Conservation (phyloP, 768 basidiomycete genomes). For the Sporobolomyces pararoseus region DNA sequence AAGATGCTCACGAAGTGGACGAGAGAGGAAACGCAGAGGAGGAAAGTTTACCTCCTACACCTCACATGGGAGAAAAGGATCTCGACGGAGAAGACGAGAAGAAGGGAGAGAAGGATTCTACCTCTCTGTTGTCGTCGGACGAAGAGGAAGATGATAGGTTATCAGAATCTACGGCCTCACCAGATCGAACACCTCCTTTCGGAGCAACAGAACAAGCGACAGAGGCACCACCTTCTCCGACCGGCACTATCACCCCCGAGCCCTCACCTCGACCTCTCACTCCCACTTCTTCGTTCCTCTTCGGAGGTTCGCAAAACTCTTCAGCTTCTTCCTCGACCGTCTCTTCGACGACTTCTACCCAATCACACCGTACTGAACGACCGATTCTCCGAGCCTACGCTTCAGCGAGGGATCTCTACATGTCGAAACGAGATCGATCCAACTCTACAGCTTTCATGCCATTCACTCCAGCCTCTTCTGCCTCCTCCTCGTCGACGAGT, state of each 20-base stretch:
- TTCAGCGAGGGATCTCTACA: conserved; percentile 35
- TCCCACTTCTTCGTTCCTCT: conserved; percentile 2
- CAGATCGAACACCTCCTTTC: conserved; percentile 5
- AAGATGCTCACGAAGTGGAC: conserved; percentile 40
- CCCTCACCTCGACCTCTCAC: not conserved
- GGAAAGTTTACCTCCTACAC: conserved; percentile 27
- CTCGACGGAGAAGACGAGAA: not conserved
- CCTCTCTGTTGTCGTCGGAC: not conserved
- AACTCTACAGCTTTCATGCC: not conserved
- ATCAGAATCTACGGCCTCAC: conserved; percentile 2
- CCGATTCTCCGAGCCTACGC: conserved; percentile 34
- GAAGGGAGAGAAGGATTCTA: not conserved
- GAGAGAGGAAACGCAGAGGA: conserved; percentile 29
- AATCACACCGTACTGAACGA: conserved; percentile 7
- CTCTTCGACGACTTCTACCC: not conserved
- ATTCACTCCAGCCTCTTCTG: not conserved
- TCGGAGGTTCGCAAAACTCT: not conserved
- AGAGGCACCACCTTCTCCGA: not conserved
- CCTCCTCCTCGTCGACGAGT: conserved; percentile 1
- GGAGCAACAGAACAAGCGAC: not conserved
- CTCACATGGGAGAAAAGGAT: not conserved
- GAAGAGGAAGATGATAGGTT: not conserved
- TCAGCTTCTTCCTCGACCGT: not conserved
- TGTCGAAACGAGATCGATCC: conserved; percentile 16
- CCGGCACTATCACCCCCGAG: not conserved